phyloP scores from a whole-genome alignment of 2,329 filamentous ascomycete genomes.

The Sclerotiophoma versabilis region DNA sequence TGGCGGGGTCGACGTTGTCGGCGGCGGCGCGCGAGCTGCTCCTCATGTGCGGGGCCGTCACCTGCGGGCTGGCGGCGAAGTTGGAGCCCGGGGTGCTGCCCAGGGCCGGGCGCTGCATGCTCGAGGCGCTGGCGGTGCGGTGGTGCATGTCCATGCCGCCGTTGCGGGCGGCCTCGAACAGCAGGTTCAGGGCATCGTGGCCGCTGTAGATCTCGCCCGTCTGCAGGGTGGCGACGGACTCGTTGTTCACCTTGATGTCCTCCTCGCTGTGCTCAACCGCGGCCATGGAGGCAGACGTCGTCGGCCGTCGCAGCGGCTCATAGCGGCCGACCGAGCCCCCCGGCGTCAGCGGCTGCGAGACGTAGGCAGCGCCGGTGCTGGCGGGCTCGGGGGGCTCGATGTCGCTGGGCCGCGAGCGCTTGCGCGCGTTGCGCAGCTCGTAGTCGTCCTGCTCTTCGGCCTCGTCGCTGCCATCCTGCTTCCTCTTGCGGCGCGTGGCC shows the following conservation, averaged over 20 bases:
- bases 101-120: constrained; percentile 44
- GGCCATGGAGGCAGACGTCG: constrained; percentile 43
- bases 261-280: constrained; percentile 53
- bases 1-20: constrained; percentile 41
- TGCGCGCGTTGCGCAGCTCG: constrained; percentile 75
- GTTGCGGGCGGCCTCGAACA: constrained; percentile 79
- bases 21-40: constrained; percentile 34
- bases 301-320: constrained; percentile 71
- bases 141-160: constrained; percentile 58
- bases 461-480: constrained; percentile 62
- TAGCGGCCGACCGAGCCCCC: constrained; percentile 70
- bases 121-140: constrained; percentile 55
- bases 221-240: constrained; percentile 66
- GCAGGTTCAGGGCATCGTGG: constrained; percentile 88
- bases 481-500: constrained; percentile 90
- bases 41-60: constrained; percentile 32
- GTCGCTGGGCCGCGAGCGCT: constrained; percentile 64
- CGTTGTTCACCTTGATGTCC: constrained; percentile 65
- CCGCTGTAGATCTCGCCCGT: constrained; percentile 81
- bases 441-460: constrained; percentile 64
- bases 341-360: constrained; percentile 66
- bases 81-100: constrained; percentile 47
- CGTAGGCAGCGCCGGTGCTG: constrained; percentile 32
- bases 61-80: constrained; percentile 44
- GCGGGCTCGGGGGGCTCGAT: constrained; percentile 47